Conservation (phyloP, 2,329 filamentous ascomycete species). For the Didymella arachidicola region DNA sequence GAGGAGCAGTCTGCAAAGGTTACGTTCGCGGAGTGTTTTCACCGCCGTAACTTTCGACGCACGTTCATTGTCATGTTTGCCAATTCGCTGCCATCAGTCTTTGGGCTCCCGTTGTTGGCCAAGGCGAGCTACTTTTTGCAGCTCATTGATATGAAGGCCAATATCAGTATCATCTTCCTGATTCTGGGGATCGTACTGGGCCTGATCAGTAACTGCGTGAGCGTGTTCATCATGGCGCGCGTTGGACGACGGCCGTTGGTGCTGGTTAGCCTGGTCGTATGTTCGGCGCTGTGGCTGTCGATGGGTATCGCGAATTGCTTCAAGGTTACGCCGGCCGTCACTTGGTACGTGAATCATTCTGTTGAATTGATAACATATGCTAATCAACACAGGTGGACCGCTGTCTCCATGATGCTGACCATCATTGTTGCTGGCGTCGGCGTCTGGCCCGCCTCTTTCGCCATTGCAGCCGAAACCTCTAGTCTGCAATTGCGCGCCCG, state of each 20-base stretch:
- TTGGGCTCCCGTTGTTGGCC: slow-evolving; percentile 47
- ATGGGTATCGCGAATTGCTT: slow-evolving; percentile 61
- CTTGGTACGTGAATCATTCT: slow-evolving; percentile 48
- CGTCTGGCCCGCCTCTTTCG: slow-evolving; percentile 56
- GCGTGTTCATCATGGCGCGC: slow-evolving; percentile 55
- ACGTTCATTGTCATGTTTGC: slow-evolving; percentile 51
- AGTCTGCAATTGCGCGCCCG: slow-evolving; percentile 56
- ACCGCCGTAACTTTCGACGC: slow-evolving; percentile 44
- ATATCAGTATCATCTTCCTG: slow-evolving; percentile 53
- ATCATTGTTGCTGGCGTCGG: slow-evolving; percentile 55
- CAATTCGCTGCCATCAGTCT: slow-evolving; percentile 44
- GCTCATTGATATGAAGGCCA: slow-evolving; percentile 42
- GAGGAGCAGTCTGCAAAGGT: slow-evolving; percentile 32
- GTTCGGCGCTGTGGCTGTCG: slow-evolving; percentile 53
- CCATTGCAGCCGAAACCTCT: slow-evolving; percentile 55
- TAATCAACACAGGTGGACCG: slow-evolving; percentile 48
- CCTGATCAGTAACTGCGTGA: slow-evolving; percentile 54
- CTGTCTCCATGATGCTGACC: slow-evolving; percentile 53
- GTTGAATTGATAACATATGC: neutral
- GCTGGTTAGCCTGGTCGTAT: slow-evolving; percentile 45
- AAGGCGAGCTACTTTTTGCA: slow-evolving; percentile 49
- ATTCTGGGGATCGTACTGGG: slow-evolving; percentile 58
- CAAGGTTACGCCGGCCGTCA: slow-evolving; percentile 44
- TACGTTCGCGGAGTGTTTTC: slow-evolving; percentile 49
- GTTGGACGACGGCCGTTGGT: slow-evolving; percentile 54